These are phyloP conservation scores for Thozetella sp. DNA, from an alignment of 495 filamentous ascomycete species.

Conservation along the genomic window DNA sequence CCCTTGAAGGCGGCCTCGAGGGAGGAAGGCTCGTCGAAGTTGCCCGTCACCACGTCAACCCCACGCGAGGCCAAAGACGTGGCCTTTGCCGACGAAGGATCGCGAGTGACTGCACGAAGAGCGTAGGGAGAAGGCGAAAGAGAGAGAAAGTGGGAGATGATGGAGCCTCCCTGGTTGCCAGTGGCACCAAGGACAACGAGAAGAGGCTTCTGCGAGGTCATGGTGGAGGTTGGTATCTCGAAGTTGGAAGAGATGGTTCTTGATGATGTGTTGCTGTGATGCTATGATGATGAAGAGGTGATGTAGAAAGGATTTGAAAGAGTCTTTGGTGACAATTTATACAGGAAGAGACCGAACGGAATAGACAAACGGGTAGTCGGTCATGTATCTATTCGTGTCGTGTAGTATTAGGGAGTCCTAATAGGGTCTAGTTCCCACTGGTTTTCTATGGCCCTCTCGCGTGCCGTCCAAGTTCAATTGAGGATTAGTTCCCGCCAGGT, in stretches of 20 bases:
- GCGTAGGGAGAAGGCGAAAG: constrained; percentile 31
- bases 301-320: no score
- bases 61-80: constrained; percentile 38
- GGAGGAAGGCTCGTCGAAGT: constrained; percentile 42
- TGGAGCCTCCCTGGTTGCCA: constrained; percentile 49
- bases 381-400: no score
- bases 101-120: constrained; percentile 44
- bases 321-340: no score
- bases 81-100: constrained; percentile 33
- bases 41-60: constrained; percentile 46
- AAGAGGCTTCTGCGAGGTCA: constrained; percentile 8
- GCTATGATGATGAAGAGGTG: neutral
- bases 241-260: neutral
- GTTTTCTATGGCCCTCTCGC: neutral
- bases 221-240: constrained; percentile 22
- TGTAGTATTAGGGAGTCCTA: no score
- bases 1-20: constrained; percentile 46
- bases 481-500: neutral
- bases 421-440: neutral
- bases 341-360: no score
- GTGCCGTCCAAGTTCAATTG: neutral
- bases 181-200: constrained; percentile 52
- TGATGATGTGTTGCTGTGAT: neutral
- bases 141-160: constrained; percentile 35
- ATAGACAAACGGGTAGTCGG: no score